Percentiles rank a stretch among this genome's conserved stretches.
These are phyloP conservation scores for Amanita subjunquillea DNA, from an alignment of 768 basidiomycete genomes.

Conservation along the genomic window DNA sequence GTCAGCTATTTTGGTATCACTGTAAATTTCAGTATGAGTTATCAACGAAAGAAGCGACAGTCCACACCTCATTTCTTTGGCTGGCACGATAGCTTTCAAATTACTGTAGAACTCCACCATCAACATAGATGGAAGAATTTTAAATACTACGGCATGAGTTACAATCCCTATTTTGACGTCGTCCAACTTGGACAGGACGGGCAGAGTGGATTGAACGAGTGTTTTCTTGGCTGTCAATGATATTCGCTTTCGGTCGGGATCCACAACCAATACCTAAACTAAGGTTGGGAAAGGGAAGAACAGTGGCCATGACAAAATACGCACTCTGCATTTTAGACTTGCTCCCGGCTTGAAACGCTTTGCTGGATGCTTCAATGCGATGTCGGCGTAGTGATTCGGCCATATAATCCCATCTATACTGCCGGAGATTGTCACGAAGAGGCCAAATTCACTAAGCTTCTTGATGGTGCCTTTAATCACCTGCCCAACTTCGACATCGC, in stretches of 20 bases:
- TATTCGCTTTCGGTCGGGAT: constrained; percentile 72
- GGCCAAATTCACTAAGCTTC: constrained; percentile 64
- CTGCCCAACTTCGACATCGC: constrained; percentile 79
- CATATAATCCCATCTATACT: constrained; percentile 89
- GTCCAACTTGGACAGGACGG: constrained; percentile 53
- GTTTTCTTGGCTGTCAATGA: constrained; percentile 88
- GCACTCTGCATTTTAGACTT: constrained; percentile 76
- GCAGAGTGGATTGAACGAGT: constrained; percentile 70
- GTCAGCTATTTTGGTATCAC: constrained; percentile 53
- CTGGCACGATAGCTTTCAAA: constrained; percentile 71
- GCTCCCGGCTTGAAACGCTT: constrained; percentile 81
- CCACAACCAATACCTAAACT: constrained; percentile 67
- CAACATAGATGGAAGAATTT: constrained; percentile 68
- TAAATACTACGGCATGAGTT: constrained; percentile 77
- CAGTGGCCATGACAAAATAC: constrained; percentile 14
- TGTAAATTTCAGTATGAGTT: constrained; percentile 17
- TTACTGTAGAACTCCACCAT: constrained; percentile 90
- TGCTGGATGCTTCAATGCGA: constrained; percentile 86
- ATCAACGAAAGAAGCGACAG: background rate
- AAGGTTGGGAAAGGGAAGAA: background rate
- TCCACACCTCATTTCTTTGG: constrained; percentile 70
- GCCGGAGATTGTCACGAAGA: constrained; percentile 83
- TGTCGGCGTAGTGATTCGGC: constrained; percentile 94
- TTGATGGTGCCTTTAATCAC: constrained; percentile 83
- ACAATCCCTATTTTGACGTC: constrained; percentile 64